phyloP scores from a whole-genome alignment of 495 filamentous ascomycete species.

The Clohesyomyces aquaticus region DNA sequence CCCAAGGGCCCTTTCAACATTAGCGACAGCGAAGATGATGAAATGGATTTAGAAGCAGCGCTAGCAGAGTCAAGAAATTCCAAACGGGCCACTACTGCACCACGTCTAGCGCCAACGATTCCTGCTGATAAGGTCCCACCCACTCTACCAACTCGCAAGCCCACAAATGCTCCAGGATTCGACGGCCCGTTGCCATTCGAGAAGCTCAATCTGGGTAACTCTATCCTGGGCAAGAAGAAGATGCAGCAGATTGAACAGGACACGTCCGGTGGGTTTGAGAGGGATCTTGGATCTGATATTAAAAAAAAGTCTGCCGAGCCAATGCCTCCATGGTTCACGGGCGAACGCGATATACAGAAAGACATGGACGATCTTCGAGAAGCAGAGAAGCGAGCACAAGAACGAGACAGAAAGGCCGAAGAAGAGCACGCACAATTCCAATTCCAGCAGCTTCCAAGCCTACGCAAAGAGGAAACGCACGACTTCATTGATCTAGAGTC shows the following conservation, averaged over 20 bases:
- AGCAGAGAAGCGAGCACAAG: constrained; percentile 42
- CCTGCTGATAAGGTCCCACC: constrained; percentile 14
- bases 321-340: constrained; percentile 86
- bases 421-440: constrained; percentile 36
- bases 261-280: constrained; percentile 71
- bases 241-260: constrained; percentile 53
- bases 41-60: constrained; percentile 64
- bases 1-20: constrained; percentile 49
- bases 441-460: constrained; percentile 48
- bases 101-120: constrained; percentile 10
- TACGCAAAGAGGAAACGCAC: constrained; percentile 47
- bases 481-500: constrained; percentile 47
- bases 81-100: constrained; percentile 43
- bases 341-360: constrained; percentile 45
- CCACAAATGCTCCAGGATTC: constrained; percentile 59
- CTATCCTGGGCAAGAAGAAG: constrained; percentile 59
- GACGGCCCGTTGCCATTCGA: constrained; percentile 89
- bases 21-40: constrained; percentile 61
- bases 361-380: constrained; percentile 46
- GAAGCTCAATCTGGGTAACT: constrained; percentile 70
- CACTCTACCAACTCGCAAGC: constrained; percentile 17
- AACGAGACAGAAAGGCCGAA: constrained; percentile 33
- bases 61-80: constrained; percentile 55
- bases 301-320: constrained; percentile 60
- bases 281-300: constrained; percentile 48